Base-by-base conservation (phyloP, 116 monocot species). In the Phalaenopsis hybrid region DNA sequence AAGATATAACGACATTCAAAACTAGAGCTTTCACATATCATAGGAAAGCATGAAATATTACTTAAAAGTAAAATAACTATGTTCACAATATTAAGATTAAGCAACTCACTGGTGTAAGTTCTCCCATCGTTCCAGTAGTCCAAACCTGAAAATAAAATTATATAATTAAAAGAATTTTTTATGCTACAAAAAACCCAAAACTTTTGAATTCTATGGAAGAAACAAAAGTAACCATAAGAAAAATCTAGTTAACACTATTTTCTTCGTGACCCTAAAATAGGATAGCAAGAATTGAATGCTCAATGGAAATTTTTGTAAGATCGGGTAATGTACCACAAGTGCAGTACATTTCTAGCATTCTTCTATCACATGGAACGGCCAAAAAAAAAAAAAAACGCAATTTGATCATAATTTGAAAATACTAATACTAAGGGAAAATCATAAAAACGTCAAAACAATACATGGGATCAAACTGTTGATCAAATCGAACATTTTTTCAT, bases 71-170 rank as follows among this genome's bases (percentile, higher is more conserved):
- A 4, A 16, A 12, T 34, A 41, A 63, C 13, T 34, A 72, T 41
- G 37, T 25, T 16, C 17, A 37, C 37, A 72, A 17, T 15, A 41
- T 72, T 41, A 16, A 41, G 13, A 72, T 37, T 41, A 37, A 72
- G 72, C 34, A 72, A 88, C 88, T 89, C 75, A 96, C 97, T 5
- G 97, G 97, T 67, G 93, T 89, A 78, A 97, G 92, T 82, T 97
- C 97, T 67, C 97, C 97, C 97, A 97, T 97, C 75, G 97, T 94
- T 88, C 97, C 97, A 18, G 97, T 97, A 74, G 94, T 97, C 97
- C 94, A 97, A 2, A 94, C 96, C 96, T 96, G 86, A 77, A 76
- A 50, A 63, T 65, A 33, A 79, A 8, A 79, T 61, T 77, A 49
- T 12, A 3, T 25, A 4, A 55, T 55, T 46, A n/a, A 34, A 44